Percentiles rank a stretch among this genome's conserved stretches.
Conservation (phyloP, 2,329 filamentous ascomycete genomes). For the Proliferodiscus dingleyae region DNA sequence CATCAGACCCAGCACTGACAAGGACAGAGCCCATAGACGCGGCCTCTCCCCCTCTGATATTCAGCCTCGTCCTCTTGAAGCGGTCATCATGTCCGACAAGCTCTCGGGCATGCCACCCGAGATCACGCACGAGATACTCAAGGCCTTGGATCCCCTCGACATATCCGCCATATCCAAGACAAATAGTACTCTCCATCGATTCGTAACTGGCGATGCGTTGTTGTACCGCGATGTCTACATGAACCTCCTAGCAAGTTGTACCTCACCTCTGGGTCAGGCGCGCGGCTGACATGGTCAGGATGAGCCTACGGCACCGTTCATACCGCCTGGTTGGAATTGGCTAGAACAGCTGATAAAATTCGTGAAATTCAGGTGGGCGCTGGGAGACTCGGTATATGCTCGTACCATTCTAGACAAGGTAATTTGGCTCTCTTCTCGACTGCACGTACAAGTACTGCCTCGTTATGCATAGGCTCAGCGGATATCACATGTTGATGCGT, state of each 20-base stretch:
- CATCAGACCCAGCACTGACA: too few species aligned
- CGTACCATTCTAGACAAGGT: neutral
- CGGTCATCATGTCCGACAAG: neutral
- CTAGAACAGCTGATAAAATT: neutral
- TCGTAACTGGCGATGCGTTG: conserved; percentile 52
- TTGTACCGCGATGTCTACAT: conserved; percentile 62
- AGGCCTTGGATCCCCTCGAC: conserved; percentile 51
- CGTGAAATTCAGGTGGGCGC: neutral
- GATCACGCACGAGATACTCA: conserved; percentile 58
- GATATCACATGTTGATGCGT: neutral
- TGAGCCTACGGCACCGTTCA: conserved; percentile 35
- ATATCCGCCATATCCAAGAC: conserved; percentile 47
- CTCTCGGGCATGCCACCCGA: conserved; percentile 44
- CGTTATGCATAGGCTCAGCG: neutral
- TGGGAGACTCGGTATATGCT: neutral
- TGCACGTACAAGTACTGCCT: neutral
- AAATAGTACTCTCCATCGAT: conserved; percentile 48
- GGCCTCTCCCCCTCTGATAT: too few species aligned
- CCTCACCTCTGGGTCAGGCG: neutral
- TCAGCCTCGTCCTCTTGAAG: too few species aligned
- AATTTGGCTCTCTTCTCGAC: neutral
- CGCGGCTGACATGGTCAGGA: conserved; percentile 29
- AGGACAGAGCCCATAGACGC: too few species aligned
- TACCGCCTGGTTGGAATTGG: neutral
- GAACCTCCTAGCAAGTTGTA: conserved; percentile 43